Evolutionary conservation across 768 basidiomycete species (phyloP).

Genomic region (Leccinum aurantiacum): DNA sequence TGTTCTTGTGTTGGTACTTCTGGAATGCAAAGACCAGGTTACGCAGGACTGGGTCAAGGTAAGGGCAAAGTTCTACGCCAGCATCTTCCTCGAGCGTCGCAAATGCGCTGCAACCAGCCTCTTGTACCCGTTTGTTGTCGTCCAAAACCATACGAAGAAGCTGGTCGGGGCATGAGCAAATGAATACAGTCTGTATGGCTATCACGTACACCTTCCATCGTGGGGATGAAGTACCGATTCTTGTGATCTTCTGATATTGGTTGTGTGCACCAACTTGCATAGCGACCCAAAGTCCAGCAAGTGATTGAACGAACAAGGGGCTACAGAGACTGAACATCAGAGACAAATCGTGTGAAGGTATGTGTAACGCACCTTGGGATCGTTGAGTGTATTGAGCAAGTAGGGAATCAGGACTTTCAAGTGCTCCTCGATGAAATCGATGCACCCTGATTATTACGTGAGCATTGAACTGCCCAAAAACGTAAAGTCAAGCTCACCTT

Average conservation of each 20-base stretch:
- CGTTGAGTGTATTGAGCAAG: constrained; percentile 84
- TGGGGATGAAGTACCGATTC: constrained; percentile 89
- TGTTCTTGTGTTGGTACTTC: constrained; percentile 99
- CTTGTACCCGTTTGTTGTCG: constrained; percentile 98
- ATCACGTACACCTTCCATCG: constrained; percentile 89
- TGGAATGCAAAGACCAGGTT: constrained; percentile 96
- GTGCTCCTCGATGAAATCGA: constrained; percentile 93
- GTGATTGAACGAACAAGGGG: constrained; percentile 97
- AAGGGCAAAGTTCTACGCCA: constrained; percentile 84
- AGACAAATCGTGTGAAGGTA: not conserved
- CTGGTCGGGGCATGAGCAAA: constrained; percentile 41
- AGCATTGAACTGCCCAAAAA: constrained; percentile 2
- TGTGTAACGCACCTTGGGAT: constrained; percentile 70
- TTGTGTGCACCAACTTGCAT: constrained; percentile 96
- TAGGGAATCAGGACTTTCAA: constrained; percentile 92
- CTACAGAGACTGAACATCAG: constrained; percentile 39
- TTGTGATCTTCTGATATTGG: constrained; percentile 84
- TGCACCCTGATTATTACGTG: constrained; percentile 67
- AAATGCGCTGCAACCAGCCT: constrained; percentile 98
- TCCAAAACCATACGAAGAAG: constrained; percentile 96
- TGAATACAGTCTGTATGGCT: constrained; percentile 17
- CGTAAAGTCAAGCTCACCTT: constrained; percentile 57
- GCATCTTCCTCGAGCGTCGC: constrained; percentile 99
- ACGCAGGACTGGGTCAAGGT: constrained; percentile 90
- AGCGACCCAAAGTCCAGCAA: constrained; percentile 99